Base-by-base conservation (phyloP, 1,139 yeast genomes). In the Geotrichum aggregatum region DNA sequence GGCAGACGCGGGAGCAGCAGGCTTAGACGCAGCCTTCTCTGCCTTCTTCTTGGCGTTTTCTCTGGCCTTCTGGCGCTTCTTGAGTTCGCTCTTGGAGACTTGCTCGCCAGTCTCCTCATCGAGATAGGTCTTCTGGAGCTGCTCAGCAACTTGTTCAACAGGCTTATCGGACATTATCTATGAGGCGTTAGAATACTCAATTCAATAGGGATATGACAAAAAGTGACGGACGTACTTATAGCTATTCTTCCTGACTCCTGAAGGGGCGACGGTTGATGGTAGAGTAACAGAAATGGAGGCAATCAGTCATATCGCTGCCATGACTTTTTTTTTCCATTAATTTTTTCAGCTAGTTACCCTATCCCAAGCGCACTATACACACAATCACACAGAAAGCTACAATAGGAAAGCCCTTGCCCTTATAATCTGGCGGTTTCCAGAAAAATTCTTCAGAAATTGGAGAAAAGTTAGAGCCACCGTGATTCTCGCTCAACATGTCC, bases 61-160 rank as follows among this genome's bases (percentile, higher is more conserved):
- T 71, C 98, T 84, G 61, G 77, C 78, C 80, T 92, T 92, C 74
- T 86, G 89, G 76, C 98, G 87, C 78, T 87, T 88, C 79, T 92
- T 92, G 75, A 92, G 82, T 72, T 92, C 98, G 58, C 94, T 79
- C 77, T 92, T 92, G 69, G 98, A 92, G 48, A 92, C 96, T 72
- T 83, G 87, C 74, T 92, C 98, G 49, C 98, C 98, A 59, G 98
- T 91, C 63, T 75, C 95, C 56, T 89, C 97, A 70, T 92, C 98
- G 63, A 92, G 77, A 68, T 88, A 82, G 43, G 87, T 82, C 77
- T 89, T 91, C 70, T 87, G 91, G 61, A 88, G 81, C 63, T 80
- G 82, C 65, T 89, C 96, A 50, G 94, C 72, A 53, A 77, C 84
- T 66, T 81, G 75, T 57, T 83, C 81, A 38, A 53, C 56, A 39